Evolutionary conservation across 2,329 filamentous ascomycete species (phyloP).

Genomic region (Fusarium begoniae): DNA sequence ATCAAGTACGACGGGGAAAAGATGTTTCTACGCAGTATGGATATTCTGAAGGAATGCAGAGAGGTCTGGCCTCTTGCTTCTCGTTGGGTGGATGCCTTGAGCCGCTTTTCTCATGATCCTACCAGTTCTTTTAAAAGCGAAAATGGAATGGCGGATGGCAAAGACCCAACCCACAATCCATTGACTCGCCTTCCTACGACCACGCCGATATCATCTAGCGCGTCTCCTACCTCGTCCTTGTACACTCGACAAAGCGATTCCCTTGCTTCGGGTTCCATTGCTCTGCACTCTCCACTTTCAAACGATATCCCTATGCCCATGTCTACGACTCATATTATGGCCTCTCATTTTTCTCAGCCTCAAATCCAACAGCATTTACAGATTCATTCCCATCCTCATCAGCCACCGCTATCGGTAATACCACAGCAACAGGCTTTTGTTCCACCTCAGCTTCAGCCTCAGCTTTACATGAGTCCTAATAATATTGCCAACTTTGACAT

Average conservation of each 20-base stretch:
- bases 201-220: slow-evolving; percentile 13
- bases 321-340: slow-evolving; percentile 1
- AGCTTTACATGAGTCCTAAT: slow-evolving; percentile 16
- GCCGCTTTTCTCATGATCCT: slow-evolving; percentile 57
- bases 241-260: slow-evolving; percentile 18
- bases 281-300: slow-evolving; percentile 22
- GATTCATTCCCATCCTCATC: not conserved
- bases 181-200: slow-evolving; percentile 23
- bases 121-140: slow-evolving; percentile 53
- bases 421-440: slow-evolving; percentile 34
- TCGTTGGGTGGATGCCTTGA: slow-evolving; percentile 62
- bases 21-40: slow-evolving; percentile 58
- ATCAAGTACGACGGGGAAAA: slow-evolving; percentile 53
- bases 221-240: slow-evolving; percentile 31
- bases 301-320: slow-evolving; percentile 25
- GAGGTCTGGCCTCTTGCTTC: slow-evolving; percentile 62
- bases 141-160: slow-evolving; percentile 61
- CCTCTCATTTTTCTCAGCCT: slow-evolving; percentile 29
- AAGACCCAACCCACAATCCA: slow-evolving; percentile 45
- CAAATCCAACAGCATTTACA: slow-evolving; percentile 34
- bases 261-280: slow-evolving; percentile 15
- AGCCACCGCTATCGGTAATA: slow-evolving; percentile 7
- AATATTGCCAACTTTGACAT: slow-evolving; percentile 46
- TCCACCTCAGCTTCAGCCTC: slow-evolving; percentile 21
- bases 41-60: slow-evolving; percentile 58